phyloP scores from a whole-genome alignment of 108 stramenopile genomes.

The Parietichytrium sp. region DNA sequence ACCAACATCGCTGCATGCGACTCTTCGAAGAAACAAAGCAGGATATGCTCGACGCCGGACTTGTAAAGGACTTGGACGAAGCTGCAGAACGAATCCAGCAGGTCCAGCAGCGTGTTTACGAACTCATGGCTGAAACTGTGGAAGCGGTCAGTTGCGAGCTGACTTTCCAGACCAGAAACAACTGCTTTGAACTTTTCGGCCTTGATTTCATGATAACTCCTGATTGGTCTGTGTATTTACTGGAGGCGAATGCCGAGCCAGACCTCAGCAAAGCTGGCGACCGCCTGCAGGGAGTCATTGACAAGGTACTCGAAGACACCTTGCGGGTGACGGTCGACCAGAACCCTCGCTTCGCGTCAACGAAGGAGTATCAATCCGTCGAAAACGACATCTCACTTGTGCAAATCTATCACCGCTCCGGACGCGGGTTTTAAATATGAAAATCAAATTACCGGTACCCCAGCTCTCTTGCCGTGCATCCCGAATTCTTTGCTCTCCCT shows the following conservation, averaged over 20 bases:
- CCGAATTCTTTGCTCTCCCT: no score
- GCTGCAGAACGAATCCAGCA: background rate
- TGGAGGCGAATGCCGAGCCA: constrained; percentile 30
- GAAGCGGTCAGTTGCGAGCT: background rate
- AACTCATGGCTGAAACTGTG: background rate
- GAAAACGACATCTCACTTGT: no score
- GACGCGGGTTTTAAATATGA: no score
- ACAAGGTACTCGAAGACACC: background rate
- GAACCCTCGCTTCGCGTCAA: constrained; percentile 29
- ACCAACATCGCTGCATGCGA: constrained; percentile 29
- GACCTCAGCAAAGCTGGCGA: constrained; percentile 36
- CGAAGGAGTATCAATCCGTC: no score
- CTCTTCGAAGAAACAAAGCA: constrained; percentile 25
- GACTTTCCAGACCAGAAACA: background rate
- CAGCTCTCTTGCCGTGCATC: no score
- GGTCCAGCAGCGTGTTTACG: background rate
- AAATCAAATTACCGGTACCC: no score
- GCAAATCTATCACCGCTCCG: no score
- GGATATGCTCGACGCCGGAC: background rate
- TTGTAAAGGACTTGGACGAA: background rate
- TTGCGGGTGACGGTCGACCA: background rate
- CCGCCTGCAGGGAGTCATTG: constrained; percentile 34
- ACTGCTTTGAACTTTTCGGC: constrained; percentile 34
- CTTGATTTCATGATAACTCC: constrained; percentile 30
- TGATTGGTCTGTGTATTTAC: background rate